Evolutionary conservation across 176 grass and related monocot species (phyloP).

Genomic region (maize (Zea mays)): Zm-B73-REFERENCE-NAM-5.0 NC_050096.1:117747501-117748000

Average conservation of each 20-base stretch:
- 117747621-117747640: not conserved
- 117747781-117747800: not conserved
- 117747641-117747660: not conserved
- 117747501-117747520: no score
- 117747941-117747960: conserved; percentile 86
- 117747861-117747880: conserved; percentile 98
- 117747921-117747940: conserved; percentile 95
- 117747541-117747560: no score
- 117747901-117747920: conserved; percentile 93
- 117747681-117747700: conserved; percentile 1
- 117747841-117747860: conserved; percentile 90
- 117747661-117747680: conserved; percentile 10
- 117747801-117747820: not conserved
- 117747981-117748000: conserved; percentile 96
- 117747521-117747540: no score
- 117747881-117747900: conserved; percentile 94
- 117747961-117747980: conserved; percentile 98
- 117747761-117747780: conserved; percentile 5
- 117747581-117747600: no score
- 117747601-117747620: no score
- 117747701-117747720: not conserved
- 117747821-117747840: not conserved
- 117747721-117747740: conserved; percentile 3
- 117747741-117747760: conserved; percentile 5
- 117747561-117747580: no score